Base-by-base conservation (phyloP, 192 early-diverging fungal species). In the Bifiguratus adelaidae region DNA sequence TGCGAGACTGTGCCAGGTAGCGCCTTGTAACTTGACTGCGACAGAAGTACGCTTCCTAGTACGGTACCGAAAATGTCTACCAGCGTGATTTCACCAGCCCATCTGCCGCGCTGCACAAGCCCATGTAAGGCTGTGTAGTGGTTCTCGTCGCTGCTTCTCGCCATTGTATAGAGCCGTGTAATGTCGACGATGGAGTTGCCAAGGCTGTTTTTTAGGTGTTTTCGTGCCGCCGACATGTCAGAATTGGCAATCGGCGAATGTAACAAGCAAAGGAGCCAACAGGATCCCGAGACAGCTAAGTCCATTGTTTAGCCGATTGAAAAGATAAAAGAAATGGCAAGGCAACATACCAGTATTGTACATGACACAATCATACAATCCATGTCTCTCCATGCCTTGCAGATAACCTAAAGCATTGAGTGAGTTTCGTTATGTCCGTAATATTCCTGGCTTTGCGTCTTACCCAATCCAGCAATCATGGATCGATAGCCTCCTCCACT, bases 401-500 rank as follows among this genome's bases (percentile, higher is more conserved):
- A 85, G 55, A 45, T 80, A 88, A 7, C 86, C 85, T 11, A 74
- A 20, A 20, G 37, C 7, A 34, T 11, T 15, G n/a, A 34, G 15
- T 34, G 32, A 13, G 15, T 34, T 34, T 15, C 32, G 32, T 34
- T 15, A 15, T 15, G 32, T 15, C 11, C 32, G 32, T 34, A 13
- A 15, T 34, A 15, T 34, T 15, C 11, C n/a, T 11, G 0, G 11
- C 15, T 34, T 34, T 34, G 11, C 12, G 7, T 20, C 37, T 20
- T 12, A 40, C 37, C 37, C 16, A 21, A 50, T 13, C 73, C 78
- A 7, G 79, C 75, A 27, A 89, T 54, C 88, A 91, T 91, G 5
- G 88, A 86, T 4, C 87, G 77, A 57, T 78, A 86, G 1, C 88
- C 88, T 9, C 88, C 88, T 23, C 88, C 88, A 48, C 81, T 82